Evolutionary conservation across 108 stramenopile genomes (phyloP).

Genomic region (Ochromonas danica): DNA sequence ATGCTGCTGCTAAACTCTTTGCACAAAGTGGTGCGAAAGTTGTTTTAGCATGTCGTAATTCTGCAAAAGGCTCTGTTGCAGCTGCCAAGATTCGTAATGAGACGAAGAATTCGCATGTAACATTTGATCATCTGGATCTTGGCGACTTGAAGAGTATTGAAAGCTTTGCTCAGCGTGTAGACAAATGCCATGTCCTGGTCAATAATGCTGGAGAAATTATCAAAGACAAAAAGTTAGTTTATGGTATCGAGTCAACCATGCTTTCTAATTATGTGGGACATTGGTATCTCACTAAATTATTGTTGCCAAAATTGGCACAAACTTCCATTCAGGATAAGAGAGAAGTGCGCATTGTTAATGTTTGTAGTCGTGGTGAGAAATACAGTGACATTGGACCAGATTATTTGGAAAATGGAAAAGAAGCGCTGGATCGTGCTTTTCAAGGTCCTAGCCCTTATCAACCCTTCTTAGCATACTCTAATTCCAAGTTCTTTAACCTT

Average conservation of each 20-base stretch:
- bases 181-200: constrained; percentile 10
- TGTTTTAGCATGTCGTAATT: not conserved
- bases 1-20: not conserved
- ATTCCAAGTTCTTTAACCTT: not conserved
- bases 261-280: constrained; percentile 24
- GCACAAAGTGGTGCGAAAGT: constrained; percentile 2
- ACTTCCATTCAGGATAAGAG: constrained; percentile 2
- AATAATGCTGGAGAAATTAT: constrained; percentile 27
- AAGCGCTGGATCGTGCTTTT: no score
- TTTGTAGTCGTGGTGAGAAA: not conserved
- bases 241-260: constrained; percentile 20
- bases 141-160: constrained; percentile 27
- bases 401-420: not conserved
- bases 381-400: not conserved
- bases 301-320: constrained; percentile 18
- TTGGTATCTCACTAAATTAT: not conserved
- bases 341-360: not conserved
- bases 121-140: not conserved
- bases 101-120: not conserved
- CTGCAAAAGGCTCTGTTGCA: not conserved
- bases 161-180: not conserved
- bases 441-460: constrained; percentile 10
- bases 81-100: not conserved
- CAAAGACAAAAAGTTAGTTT: not conserved
- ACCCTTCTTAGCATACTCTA: not conserved